These are phyloP conservation scores for Musa troglodytarum DNA, from an alignment of 176 grass and related monocot species.

Conservation along the genomic window DNA sequence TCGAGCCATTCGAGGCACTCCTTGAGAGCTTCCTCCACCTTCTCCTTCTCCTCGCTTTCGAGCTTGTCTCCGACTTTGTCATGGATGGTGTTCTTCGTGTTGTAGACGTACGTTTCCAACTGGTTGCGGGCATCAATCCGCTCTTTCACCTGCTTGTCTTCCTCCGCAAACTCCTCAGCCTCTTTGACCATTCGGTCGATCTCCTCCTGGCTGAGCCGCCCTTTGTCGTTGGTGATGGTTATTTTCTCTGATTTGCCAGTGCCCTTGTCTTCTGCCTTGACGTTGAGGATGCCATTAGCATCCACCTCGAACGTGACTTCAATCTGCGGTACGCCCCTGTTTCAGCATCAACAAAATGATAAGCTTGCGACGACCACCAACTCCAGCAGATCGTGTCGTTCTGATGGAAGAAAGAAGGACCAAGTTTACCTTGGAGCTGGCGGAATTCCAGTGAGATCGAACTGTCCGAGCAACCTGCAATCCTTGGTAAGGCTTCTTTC, in stretches of 20 bases:
- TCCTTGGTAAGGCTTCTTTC: slow-evolving; percentile 23
- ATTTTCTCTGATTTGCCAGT: slow-evolving; percentile 23
- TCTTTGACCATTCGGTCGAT: slow-evolving; percentile 31
- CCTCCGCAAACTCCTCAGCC: slow-evolving; percentile 31
- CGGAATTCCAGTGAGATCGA: slow-evolving; percentile 24
- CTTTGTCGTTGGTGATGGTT: slow-evolving; percentile 24
- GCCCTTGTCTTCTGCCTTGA: slow-evolving; percentile 31
- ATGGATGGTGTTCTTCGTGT: slow-evolving; percentile 22
- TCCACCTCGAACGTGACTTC: slow-evolving; percentile 31
- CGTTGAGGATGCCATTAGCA: slow-evolving; percentile 32
- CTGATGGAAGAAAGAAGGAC: not conserved
- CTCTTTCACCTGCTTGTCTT: slow-evolving; percentile 25
- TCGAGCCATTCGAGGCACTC: slow-evolving; percentile 29
- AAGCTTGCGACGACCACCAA: not conserved
- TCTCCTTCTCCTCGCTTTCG: slow-evolving; percentile 25
- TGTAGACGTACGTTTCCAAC: slow-evolving; percentile 28
- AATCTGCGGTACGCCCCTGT: slow-evolving; percentile 29
- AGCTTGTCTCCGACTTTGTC: slow-evolving; percentile 26
- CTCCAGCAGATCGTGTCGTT: not conserved
- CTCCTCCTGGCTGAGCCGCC: slow-evolving; percentile 24
- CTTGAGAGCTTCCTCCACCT: slow-evolving; percentile 3
- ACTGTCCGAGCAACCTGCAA: slow-evolving; percentile 18
- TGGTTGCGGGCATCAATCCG: slow-evolving; percentile 26
- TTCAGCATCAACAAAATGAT: not conserved
- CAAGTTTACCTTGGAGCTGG: slow-evolving; percentile 19